Percentiles rank a stretch among this genome's conserved stretches.
Conservation (phyloP, 2,329 filamentous ascomycete genomes). For the Epichloe gansuensis region DNA sequence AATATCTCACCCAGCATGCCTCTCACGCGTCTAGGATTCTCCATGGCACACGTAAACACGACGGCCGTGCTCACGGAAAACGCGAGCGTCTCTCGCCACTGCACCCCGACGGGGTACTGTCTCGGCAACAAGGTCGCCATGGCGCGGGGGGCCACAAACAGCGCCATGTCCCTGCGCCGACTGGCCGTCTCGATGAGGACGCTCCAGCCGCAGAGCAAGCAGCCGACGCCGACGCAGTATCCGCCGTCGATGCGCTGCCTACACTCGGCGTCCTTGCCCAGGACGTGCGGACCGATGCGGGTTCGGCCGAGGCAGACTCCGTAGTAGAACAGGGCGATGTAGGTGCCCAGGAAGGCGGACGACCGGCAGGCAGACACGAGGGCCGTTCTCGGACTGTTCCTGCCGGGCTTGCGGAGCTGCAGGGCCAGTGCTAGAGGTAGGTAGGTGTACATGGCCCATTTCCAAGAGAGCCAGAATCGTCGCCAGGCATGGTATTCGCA, state of each 20-base stretch:
- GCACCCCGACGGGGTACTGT: slow-evolving; percentile 46
- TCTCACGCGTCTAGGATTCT: slow-evolving; percentile 49
- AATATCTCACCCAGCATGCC: slow-evolving; percentile 55
- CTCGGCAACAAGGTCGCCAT: slow-evolving; percentile 62
- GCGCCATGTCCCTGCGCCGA: slow-evolving; percentile 59
- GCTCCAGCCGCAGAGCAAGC: slow-evolving; percentile 69
- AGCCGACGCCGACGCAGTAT: slow-evolving; percentile 59
- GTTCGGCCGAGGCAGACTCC: slow-evolving; percentile 68
- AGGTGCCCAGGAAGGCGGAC: slow-evolving; percentile 64
- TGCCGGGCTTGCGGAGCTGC: slow-evolving; percentile 35
- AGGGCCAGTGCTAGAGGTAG: slow-evolving; percentile 60
- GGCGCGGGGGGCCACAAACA: slow-evolving; percentile 77
- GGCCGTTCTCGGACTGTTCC: slow-evolving; percentile 35
- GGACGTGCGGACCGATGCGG: slow-evolving; percentile 54
- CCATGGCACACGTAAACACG: slow-evolving; percentile 53
- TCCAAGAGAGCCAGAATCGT: slow-evolving; percentile 56
- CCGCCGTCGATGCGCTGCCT: slow-evolving; percentile 45
- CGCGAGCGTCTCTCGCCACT: slow-evolving; percentile 52
- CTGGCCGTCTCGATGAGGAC: slow-evolving; percentile 56
- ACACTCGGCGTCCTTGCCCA: slow-evolving; percentile 37
- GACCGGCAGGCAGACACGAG: slow-evolving; percentile 52
- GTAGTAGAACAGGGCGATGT: slow-evolving; percentile 74
- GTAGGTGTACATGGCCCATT: slow-evolving; percentile 64
- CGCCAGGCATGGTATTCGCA: slow-evolving; percentile 63
- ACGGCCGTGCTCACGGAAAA: slow-evolving; percentile 58